These are phyloP conservation scores for Glycine tomentella DNA, from an alignment of 306 rosid genomes.

Conservation along the genomic window DNA sequence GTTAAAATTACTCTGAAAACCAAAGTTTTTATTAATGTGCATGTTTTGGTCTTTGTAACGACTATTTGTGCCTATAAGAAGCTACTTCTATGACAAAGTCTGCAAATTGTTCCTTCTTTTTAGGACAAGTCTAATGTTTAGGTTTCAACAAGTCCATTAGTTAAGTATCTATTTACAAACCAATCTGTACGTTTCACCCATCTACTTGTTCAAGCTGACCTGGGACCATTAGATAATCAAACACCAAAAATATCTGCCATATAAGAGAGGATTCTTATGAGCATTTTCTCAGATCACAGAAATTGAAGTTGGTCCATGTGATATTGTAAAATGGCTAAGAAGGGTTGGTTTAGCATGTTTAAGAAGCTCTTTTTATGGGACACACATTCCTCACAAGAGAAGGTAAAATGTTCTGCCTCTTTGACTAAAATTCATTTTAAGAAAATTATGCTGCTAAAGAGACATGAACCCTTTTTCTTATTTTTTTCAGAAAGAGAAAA, in stretches of 20 bases:
- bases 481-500: conserved; percentile 73
- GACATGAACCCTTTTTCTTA: conserved; percentile 6
- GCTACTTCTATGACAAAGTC: conserved; percentile 33
- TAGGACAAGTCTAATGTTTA: conserved; percentile 51
- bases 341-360: conserved; percentile 72
- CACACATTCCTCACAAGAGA: conserved; percentile 62
- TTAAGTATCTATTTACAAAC: conserved; percentile 36
- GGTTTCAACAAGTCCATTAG: conserved; percentile 34
- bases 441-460: conserved; percentile 33
- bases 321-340: conserved; percentile 73
- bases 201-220: conserved; percentile 23
- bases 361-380: conserved; percentile 74
- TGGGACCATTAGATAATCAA: conserved; percentile 1
- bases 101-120: conserved; percentile 51
- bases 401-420: conserved; percentile 54
- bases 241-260: conserved; percentile 18
- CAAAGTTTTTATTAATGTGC: conserved; percentile 35
- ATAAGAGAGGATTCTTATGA: conserved; percentile 39
- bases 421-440: background rate
- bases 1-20: conserved; percentile 11
- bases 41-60: conserved; percentile 37
- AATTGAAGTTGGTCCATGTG: conserved; percentile 43
- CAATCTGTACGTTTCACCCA: conserved; percentile 32
- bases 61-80: conserved; percentile 38
- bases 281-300: conserved; percentile 45